Evolutionary conservation across 177 flowering plant genomes (phyloP), one percentile per base, ranked within the genome.

Genomic region (Vitis hybrid): DNA sequence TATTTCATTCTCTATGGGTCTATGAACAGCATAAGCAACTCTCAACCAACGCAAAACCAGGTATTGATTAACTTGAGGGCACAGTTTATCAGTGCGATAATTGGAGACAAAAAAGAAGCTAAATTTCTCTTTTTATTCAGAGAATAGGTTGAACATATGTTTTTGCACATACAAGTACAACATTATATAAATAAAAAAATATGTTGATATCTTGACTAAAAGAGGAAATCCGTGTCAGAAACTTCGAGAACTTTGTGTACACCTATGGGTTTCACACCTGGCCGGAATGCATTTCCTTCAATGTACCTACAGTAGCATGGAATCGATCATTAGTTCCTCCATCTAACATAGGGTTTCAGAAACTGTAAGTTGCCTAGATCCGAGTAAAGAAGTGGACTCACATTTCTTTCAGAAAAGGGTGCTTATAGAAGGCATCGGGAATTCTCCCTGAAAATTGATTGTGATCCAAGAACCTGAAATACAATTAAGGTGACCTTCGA

Each of bases 401-500:
- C 99, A 96, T 79, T 79, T 91, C 99, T 79, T 96, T 96, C 73
- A 96, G 76, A 79, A 83, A 87, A 1, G 90, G 87, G 69, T 96
- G 99, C 70, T 89, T 91, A 67, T 96, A 96, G 78, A 93, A 86
- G 57, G 89, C 83, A 70, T 90, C 91, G 27, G 98, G 96, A 66
- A 95, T 92, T 67, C 93, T 84, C 68, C 97, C 98, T 12, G 89
- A 65, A 72, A 96, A 93, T 67, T 87, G 88, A 74, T 96, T 92
- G 83, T 96, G 97, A 81, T 96, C 99, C 85, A 96, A 74, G 76
- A 90, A 92, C 93, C 99, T 96, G 86, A 78, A 82, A 81, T 60
- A 49, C 49, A 52, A 49, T 8, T 4, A 27, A 60, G 54, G n/a
- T 32, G 18, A 1, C 21, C 30, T 19, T 4, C 18, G 5, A 24